A percentile compares a stretch with the other conserved stretches of the same genome.
These are phyloP conservation scores for Penicillium goetzii DNA, from an alignment of 495 filamentous ascomycete species.

Conservation along the genomic window DNA sequence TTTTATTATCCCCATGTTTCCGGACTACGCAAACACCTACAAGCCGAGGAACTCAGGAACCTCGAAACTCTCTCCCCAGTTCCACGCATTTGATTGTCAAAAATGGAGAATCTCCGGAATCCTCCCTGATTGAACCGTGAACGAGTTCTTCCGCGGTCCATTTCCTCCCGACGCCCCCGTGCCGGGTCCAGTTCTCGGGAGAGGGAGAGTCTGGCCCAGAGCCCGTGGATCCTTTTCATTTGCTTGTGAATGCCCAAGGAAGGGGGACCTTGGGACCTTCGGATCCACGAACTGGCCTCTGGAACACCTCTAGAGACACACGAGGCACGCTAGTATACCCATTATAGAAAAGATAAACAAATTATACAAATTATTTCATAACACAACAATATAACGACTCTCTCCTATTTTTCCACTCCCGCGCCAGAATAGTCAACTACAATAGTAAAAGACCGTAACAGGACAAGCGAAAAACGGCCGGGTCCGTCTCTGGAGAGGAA, in stretches of 20 bases:
- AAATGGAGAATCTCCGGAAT: slow-evolving; percentile 3
- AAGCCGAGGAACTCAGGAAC: background rate
- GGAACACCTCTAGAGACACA: background rate
- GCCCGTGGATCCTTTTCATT: background rate
- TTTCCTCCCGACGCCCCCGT: background rate
- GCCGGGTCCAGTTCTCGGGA: background rate
- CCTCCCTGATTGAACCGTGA: background rate
- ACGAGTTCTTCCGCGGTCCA: slow-evolving; percentile 4
- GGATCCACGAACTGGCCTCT: background rate
- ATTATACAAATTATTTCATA: background rate
- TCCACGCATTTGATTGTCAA: background rate
- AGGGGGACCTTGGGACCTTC: background rate
- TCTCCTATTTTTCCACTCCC: background rate
- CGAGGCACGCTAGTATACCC: background rate
- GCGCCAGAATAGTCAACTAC: background rate
- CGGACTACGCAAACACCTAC: background rate
- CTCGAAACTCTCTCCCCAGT: background rate
- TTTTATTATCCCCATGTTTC: slow-evolving; percentile 1
- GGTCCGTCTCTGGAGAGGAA: slow-evolving; percentile 9
- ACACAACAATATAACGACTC: background rate
- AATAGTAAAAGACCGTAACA: background rate
- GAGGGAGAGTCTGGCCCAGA: background rate
- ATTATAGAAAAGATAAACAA: background rate
- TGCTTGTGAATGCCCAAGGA: background rate
- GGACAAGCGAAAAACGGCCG: slow-evolving; percentile 9